Percentiles rank a stretch among this genome's conserved stretches.
Evolutionary conservation across 2,329 filamentous ascomycete genomes (phyloP).

Genomic region (Penicillium hesseltinei): DNA sequence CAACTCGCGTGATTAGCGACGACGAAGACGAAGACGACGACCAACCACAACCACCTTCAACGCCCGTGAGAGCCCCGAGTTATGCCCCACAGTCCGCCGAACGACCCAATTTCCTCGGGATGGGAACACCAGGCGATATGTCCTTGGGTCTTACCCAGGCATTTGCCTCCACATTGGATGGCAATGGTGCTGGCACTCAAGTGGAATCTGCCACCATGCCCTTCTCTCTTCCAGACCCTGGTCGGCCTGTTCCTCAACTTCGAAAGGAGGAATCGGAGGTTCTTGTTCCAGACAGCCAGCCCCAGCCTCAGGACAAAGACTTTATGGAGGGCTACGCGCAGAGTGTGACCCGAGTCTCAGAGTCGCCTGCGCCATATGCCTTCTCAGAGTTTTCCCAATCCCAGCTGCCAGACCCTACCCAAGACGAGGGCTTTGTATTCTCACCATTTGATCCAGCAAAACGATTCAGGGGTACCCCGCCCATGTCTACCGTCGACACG

Average conservation of each 20-base stretch:
- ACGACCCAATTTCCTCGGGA: slow-evolving; percentile 63
- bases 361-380: slow-evolving; percentile 36
- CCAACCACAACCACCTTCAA: slow-evolving; percentile 35
- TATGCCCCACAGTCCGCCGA: slow-evolving; percentile 32
- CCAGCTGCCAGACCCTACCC: slow-evolving; percentile 71
- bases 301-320: slow-evolving; percentile 41
- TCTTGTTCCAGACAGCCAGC: slow-evolving; percentile 59
- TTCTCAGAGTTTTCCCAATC: slow-evolving; percentile 69
- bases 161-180: slow-evolving; percentile 85
- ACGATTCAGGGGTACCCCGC: slow-evolving; percentile 63
- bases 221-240: slow-evolving; percentile 50
- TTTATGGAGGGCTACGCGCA: slow-evolving; percentile 45
- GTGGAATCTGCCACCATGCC: slow-evolving; percentile 52
- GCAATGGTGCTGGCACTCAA: slow-evolving; percentile 47
- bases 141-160: slow-evolving; percentile 78
- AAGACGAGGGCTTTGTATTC: slow-evolving; percentile 73
- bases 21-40: slow-evolving; percentile 64
- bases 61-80: slow-evolving; percentile 32
- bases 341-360: slow-evolving; percentile 34
- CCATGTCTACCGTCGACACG: slow-evolving; percentile 68
- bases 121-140: slow-evolving; percentile 51
- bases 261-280: slow-evolving; percentile 63
- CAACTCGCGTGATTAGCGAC: slow-evolving; percentile 62
- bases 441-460: slow-evolving; percentile 67
- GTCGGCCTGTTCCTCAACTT: slow-evolving; percentile 58